Evolutionary conservation across 805 yeast genomes (phyloP).

Genomic region (Zygosaccharomyces pseudorouxii): DNA sequence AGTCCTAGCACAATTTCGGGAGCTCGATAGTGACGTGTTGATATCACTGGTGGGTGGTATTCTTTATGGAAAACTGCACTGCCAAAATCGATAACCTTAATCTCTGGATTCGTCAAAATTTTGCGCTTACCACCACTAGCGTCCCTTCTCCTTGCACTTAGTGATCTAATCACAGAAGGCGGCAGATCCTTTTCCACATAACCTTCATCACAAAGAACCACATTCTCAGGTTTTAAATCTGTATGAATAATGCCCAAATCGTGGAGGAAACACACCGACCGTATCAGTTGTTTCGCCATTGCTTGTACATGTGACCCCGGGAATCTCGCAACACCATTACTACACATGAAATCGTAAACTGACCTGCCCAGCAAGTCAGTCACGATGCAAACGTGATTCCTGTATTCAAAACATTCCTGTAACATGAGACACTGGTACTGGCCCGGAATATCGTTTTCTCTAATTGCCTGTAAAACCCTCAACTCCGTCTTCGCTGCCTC

Average conservation of each 20-base stretch:
- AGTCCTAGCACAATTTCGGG: slow-evolving; percentile 91
- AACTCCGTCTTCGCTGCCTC: slow-evolving; percentile 94
- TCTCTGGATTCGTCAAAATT: slow-evolving; percentile 64
- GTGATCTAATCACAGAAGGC: slow-evolving; percentile 13
- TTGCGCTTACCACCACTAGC: slow-evolving; percentile 35
- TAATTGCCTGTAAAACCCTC: slow-evolving; percentile 51
- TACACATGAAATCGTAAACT: slow-evolving; percentile 83
- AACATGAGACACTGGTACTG: slow-evolving; percentile 71
- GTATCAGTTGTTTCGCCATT: slow-evolving; percentile 75
- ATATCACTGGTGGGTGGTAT: slow-evolving; percentile 85
- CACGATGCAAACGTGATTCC: slow-evolving; percentile 91
- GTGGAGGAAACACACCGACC: slow-evolving; percentile 85
- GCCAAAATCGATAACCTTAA: slow-evolving; percentile 95
- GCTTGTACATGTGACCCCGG: slow-evolving; percentile 93
- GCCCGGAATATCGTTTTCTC: slow-evolving; percentile 47
- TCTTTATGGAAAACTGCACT: slow-evolving; percentile 92
- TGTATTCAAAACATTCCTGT: slow-evolving; percentile 84
- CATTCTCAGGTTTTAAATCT: slow-evolving; percentile 94
- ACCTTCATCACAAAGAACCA: slow-evolving; percentile 46
- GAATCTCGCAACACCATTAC: slow-evolving; percentile 79
- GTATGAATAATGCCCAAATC: slow-evolving; percentile 90
- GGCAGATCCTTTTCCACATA: slow-evolving; percentile 26
- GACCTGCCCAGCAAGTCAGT: slow-evolving; percentile 83
- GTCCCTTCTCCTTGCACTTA: slow-evolving; percentile 29
- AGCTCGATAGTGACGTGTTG: slow-evolving; percentile 94